phyloP scores from a whole-genome alignment of 2,329 filamentous ascomycete species.

The Cladophialophora carrionii region DNA sequence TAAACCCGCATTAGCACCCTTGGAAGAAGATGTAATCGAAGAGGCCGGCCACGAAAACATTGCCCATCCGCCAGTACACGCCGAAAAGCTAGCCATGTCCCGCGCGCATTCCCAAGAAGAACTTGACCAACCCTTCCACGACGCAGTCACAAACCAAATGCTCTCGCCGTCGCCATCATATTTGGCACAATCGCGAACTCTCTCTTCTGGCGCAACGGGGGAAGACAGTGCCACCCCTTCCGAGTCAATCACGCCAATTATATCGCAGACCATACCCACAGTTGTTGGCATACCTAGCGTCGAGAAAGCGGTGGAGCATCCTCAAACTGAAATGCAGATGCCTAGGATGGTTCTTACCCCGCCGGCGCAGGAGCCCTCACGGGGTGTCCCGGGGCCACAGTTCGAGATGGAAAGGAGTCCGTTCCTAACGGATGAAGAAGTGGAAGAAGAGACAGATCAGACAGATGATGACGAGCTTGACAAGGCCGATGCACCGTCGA shows the following conservation, averaged over 20 bases:
- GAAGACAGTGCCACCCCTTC: conserved; percentile 2
- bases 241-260: conserved; percentile 6
- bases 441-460: conserved; percentile 19
- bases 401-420: conserved; percentile 37
- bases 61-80: not conserved
- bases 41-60: conserved; percentile 3
- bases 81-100: conserved; percentile 2
- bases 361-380: conserved; percentile 33
- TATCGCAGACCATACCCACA: not conserved
- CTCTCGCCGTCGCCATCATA: conserved; percentile 11
- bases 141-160: conserved; percentile 21
- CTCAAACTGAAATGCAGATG: not conserved
- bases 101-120: conserved; percentile 23
- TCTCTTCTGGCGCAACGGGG: conserved; percentile 8
- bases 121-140: conserved; percentile 28
- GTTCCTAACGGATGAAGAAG: conserved; percentile 38
- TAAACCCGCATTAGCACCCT: not conserved
- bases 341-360: conserved; percentile 34
- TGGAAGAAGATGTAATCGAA: conserved; percentile 5
- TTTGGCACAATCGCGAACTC: conserved; percentile 8
- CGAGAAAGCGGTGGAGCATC: not conserved
- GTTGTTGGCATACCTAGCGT: not conserved
- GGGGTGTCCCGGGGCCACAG: conserved; percentile 34
- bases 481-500: not conserved
- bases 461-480: conserved; percentile 7